phyloP scores from a whole-genome alignment of 176 grass and related monocot genomes.

The Aegilops speltoides region DNA sequence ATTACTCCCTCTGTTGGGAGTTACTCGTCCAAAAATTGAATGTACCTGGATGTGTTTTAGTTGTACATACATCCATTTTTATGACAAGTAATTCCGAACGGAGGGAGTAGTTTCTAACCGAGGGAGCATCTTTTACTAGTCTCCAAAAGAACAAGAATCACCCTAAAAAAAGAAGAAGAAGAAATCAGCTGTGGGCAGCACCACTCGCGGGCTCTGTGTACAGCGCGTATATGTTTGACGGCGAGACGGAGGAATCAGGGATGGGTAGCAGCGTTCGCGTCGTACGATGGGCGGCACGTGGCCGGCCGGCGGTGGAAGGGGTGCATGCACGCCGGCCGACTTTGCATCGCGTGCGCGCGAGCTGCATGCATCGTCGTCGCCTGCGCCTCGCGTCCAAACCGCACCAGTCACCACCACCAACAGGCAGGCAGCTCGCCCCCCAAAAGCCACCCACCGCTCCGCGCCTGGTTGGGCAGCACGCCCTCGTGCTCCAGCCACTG shows the following conservation, averaged over 20 bases:
- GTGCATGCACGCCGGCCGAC: slow-evolving; percentile 9
- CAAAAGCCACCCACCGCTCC: slow-evolving; percentile 37
- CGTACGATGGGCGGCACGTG: slow-evolving; percentile 30
- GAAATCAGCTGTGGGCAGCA: neutral
- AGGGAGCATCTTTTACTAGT: too few relatives aligned
- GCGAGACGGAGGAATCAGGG: neutral
- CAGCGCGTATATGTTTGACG: neutral
- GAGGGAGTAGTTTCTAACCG: too few relatives aligned
- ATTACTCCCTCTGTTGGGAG: too few relatives aligned
- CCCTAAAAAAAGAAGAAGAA: too few relatives aligned
- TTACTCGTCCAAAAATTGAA: too few relatives aligned
- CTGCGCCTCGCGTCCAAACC: too few relatives aligned
- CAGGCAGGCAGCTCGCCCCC: too few relatives aligned
- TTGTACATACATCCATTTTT: too few relatives aligned
- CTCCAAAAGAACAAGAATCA: too few relatives aligned
- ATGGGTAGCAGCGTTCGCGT: neutral
- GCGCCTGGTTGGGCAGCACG: slow-evolving; percentile 38
- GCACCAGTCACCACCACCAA: neutral
- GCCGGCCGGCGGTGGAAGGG: neutral
- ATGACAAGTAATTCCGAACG: too few relatives aligned
- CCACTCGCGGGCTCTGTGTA: neutral
- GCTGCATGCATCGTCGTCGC: neutral
- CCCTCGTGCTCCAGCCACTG: slow-evolving; percentile 34
- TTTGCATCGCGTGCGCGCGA: neutral
- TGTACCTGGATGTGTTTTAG: too few relatives aligned